These are phyloP conservation scores for Vicia villosa DNA, from an alignment of 306 rosid species.

Conservation along the genomic window DNA sequence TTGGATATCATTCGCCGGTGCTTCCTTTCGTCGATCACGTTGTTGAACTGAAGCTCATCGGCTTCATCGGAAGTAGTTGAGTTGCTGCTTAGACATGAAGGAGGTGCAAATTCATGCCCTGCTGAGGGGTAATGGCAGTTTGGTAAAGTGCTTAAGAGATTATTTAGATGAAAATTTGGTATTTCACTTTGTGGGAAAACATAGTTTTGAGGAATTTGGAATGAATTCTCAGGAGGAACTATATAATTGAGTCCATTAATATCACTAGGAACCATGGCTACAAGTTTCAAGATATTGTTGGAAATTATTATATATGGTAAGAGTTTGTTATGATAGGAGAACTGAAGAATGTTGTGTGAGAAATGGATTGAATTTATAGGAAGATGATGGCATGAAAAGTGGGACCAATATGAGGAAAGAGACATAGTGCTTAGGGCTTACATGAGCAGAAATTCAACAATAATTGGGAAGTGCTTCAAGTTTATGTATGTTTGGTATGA, in stretches of 20 bases:
- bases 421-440: slow-evolving; percentile 52
- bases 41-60: slow-evolving; percentile 58
- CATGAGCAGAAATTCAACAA: slow-evolving; percentile 52
- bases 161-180: slow-evolving; percentile 40
- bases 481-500: slow-evolving; percentile 49
- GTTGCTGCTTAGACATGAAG: slow-evolving; percentile 61
- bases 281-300: no score
- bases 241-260: slow-evolving; percentile 53
- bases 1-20: slow-evolving; percentile 83
- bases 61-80: slow-evolving; percentile 84
- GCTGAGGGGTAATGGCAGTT: slow-evolving; percentile 39
- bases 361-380: slow-evolving; percentile 59
- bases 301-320: background rate
- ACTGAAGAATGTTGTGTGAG: slow-evolving; percentile 42
- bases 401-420: slow-evolving; percentile 50
- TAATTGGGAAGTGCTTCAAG: slow-evolving; percentile 52
- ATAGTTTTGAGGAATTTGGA: slow-evolving; percentile 42
- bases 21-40: slow-evolving; percentile 67
- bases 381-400: slow-evolving; percentile 41
- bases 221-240: slow-evolving; percentile 48
- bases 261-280: slow-evolving; percentile 64
- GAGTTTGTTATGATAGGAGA: slow-evolving; percentile 25
- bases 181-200: slow-evolving; percentile 42
- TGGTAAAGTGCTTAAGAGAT: slow-evolving; percentile 44
- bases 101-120: slow-evolving; percentile 46